Evolutionary conservation across 148 eudicot species (phyloP), one percentile per base, ranked within the genome.

Genomic region (Amaranthus cruentus): DNA sequence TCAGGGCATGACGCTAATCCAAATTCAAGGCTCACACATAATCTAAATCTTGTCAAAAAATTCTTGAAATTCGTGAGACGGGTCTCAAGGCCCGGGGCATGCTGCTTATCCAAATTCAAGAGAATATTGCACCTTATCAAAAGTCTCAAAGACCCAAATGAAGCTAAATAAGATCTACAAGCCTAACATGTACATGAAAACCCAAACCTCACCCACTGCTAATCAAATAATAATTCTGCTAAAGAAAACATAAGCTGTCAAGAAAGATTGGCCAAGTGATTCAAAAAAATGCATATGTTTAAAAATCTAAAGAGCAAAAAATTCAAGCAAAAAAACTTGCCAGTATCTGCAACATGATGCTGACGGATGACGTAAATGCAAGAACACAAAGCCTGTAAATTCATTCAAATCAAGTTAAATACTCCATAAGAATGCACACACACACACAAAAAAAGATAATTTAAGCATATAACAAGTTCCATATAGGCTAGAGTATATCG

Each of bases 311-410:
- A 62, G 47, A 46, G 59, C 50, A 78, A 64, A 12, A 10, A 43
- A 60, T n/a, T 13, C 47, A 55, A 14, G 14, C 11, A 55, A 3
- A 50, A 63, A 7, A 50, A 68, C 86, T 55, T 79, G 90, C 98
- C 90, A 90, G 70, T 62, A 92, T 83, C 70, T 92, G 96, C 69
- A 90, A 76, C 82, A 92, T 79, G 77, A 92, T 87, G 86, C 98
- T 92, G 56, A 91, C 68, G 13, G 98, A 92, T 70, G 88, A 92
- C 88, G 90, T 92, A 82, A 88, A 90, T n/a, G 96, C 98, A 62
- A 92, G 91, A 47, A 93, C 98, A 49, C 90, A 96, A 79, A 92
- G 93, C 79, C 98, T 92, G 93, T 81, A 79, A 47, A 69, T 74
- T 13, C 55, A 55, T 46, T 38, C 77, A 57, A 47, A 47, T 78